Percentiles rank a stretch among this genome's conserved stretches.
phyloP scores from a whole-genome alignment of 179 eudicot species.

The Silene noctiflora region DNA sequence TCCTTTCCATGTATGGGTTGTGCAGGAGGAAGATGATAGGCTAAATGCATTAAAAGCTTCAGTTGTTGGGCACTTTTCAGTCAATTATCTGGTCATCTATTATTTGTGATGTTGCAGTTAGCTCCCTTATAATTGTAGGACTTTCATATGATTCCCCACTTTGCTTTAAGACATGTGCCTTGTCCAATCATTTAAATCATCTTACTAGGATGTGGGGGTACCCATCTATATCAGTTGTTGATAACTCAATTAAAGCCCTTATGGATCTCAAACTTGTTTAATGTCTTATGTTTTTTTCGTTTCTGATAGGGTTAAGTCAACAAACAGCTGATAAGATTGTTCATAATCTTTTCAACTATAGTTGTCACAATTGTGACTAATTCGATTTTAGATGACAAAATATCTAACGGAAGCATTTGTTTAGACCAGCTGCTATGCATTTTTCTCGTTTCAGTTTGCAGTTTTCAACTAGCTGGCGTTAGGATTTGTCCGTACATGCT shows the following conservation, averaged over 20 bases:
- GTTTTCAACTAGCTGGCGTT: background rate
- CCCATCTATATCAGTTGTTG: conserved; percentile 9
- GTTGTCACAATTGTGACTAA: background rate
- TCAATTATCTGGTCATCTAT: conserved; percentile 10
- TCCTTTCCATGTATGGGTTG: background rate
- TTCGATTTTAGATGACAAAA: background rate
- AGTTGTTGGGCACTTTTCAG: conserved; percentile 11
- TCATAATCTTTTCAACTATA: conserved; percentile 13
- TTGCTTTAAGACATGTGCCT: conserved; percentile 10
- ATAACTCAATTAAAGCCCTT: conserved; percentile 6
- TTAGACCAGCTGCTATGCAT: background rate
- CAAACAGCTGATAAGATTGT: conserved; percentile 7
- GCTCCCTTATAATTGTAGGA: conserved; percentile 9
- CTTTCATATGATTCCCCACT: conserved; percentile 2
- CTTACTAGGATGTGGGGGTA: conserved; percentile 11
- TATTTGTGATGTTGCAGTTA: conserved; percentile 10
- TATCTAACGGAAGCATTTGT: background rate
- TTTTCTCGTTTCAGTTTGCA: background rate
- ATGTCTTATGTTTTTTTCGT: background rate
- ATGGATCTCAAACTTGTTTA: background rate
- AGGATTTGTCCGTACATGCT: conserved; percentile 3
- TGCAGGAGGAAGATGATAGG: background rate
- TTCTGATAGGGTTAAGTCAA: background rate
- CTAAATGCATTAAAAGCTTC: background rate
- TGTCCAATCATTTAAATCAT: conserved; percentile 15